Percentiles rank a stretch among this genome's conserved stretches.
These are phyloP conservation scores for Alternaria sp. DNA, from an alignment of 2,329 filamentous ascomycete species.

Conservation along the genomic window DNA sequence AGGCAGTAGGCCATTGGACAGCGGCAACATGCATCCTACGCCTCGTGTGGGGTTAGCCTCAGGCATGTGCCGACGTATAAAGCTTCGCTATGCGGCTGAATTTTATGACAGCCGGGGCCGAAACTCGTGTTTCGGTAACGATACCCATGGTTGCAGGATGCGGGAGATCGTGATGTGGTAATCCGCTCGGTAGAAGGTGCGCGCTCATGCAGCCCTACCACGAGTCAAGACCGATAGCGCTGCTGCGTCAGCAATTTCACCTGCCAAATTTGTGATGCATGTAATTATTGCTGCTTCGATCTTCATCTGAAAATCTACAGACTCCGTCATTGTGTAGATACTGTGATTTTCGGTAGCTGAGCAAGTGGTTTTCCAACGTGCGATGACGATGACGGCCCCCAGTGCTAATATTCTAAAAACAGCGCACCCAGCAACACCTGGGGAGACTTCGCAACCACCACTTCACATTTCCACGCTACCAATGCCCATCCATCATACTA, in stretches of 20 bases:
- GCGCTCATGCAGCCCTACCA: background rate
- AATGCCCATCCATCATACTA: too few species aligned
- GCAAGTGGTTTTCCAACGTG: too few species aligned
- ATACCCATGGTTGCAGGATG: background rate
- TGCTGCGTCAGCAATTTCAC: slow-evolving; percentile 13
- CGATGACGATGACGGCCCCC: too few species aligned
- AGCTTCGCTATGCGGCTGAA: background rate
- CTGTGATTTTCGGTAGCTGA: too few species aligned
- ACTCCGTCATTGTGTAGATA: too few species aligned
- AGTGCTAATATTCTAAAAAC: too few species aligned
- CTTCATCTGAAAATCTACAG: background rate
- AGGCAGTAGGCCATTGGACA: slow-evolving; percentile 16
- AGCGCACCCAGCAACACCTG: too few species aligned
- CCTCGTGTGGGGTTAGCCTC: slow-evolving; percentile 6
- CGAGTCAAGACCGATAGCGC: background rate
- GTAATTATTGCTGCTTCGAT: background rate
- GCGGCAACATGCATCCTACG: background rate
- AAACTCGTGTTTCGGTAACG: background rate
- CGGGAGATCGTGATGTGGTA: background rate
- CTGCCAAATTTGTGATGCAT: background rate
- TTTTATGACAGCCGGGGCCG: background rate
- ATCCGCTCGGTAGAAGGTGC: background rate
- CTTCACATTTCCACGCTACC: too few species aligned
- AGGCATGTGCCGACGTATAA: background rate
- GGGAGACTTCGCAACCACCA: too few species aligned